Percentiles rank a stretch among this genome's conserved stretches.
Conservation (phyloP, 164 flowering plant genomes). For the Kalanchoe fedtschenkoi region DNA sequence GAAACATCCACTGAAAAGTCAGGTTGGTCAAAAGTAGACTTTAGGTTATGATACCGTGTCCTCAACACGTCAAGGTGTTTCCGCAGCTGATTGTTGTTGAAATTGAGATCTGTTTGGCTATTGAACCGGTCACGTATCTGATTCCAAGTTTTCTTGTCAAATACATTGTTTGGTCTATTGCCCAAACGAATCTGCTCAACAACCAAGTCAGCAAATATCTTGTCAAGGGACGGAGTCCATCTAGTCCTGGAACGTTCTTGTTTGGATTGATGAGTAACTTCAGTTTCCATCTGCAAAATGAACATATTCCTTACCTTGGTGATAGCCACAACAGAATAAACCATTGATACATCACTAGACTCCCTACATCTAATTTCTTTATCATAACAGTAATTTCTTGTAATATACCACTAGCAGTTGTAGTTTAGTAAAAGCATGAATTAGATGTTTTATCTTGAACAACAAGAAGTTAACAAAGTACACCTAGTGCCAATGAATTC, state of each 20-base stretch:
- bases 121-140: slow-evolving; percentile 46
- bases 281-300: too few species aligned
- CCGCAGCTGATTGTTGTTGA: slow-evolving; percentile 56
- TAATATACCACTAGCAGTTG: too few species aligned
- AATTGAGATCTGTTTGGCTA: slow-evolving; percentile 35
- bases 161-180: slow-evolving; percentile 41
- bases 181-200: slow-evolving; percentile 44
- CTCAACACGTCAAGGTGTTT: slow-evolving; percentile 59
- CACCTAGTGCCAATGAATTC: too few species aligned
- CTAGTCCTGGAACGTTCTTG: slow-evolving; percentile 55
- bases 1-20: slow-evolving; percentile 34
- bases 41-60: slow-evolving; percentile 37
- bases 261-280: too few species aligned
- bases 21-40: slow-evolving; percentile 38
- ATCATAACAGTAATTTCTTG: too few species aligned
- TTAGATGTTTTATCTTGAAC: too few species aligned
- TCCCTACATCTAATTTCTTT: too few species aligned
- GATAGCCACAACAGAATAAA: too few species aligned
- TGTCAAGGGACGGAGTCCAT: slow-evolving; percentile 54
- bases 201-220: slow-evolving; percentile 55
- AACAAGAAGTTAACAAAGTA: too few species aligned
- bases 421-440: too few species aligned
- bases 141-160: slow-evolving; percentile 61
- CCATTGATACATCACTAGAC: too few species aligned
- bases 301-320: too few species aligned